Evolutionary conservation across 345 rosid genomes (phyloP), one percentile per base, ranked within the genome.

Genomic region (Sonneratia caseolaris): DNA sequence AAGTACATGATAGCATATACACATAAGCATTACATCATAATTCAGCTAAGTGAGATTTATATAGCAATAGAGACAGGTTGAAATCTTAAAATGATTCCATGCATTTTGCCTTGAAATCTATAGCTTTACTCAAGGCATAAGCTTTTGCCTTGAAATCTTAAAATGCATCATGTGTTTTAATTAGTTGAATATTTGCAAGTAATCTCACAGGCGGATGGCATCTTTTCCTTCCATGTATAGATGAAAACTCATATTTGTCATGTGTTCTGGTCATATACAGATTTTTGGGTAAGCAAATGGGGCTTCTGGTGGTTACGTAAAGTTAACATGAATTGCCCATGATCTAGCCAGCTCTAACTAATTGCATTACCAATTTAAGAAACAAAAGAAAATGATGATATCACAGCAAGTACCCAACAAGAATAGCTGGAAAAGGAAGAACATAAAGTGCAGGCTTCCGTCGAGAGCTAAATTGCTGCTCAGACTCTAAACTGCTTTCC

Each of bases 361-460:
- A 32, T 38, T 68, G 48, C 70, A 68, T 48, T 32, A 68, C 36
- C 70, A 19, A 68, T 24, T 19, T 11, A 43, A 21, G 37, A 22
- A n/a, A 68, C 22, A 68, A 40, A 53, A 37, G 36, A 51, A 19
- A 49, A 64, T 8, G 36, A n/a, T 66, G 48, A 61, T 18, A 57
- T 6, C 38, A 40, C 11, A 22, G 59, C 5, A 65, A 86, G 72
- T 88, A 95, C 99, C 99, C 99, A 69, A 95, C 94, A 76, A 92
- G 99, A 81, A 95, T 83, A 42, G 97, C 84, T 70, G 99, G 98
- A 65, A 92, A 88, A 53, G 99, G 98, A 81, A 92, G 90, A 76
- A 86, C 92, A 82, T 80, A 83, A 76, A 89, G 85, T 14, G 97
- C 81, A 3, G 98, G 96, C 80, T 86, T 87, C 71, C 86, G 79